These are phyloP conservation scores for Stephanodiscus triporus DNA, from an alignment of 108 stramenopile species.

Conservation along the genomic window DNA sequence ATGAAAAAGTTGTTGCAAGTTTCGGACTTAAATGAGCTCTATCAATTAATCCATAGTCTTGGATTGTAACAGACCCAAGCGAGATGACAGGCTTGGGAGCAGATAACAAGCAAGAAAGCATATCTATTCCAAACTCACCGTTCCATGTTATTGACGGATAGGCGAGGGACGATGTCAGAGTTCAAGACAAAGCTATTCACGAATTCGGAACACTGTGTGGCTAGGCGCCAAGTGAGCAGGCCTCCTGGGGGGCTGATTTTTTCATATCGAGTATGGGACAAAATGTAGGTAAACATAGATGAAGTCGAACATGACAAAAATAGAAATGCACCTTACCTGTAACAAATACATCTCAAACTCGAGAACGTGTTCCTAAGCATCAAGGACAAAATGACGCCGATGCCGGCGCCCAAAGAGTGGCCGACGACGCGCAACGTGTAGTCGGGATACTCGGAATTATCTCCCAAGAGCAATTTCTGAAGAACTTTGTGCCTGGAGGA, in stretches of 20 bases:
- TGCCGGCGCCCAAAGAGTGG: slow-evolving; percentile 93
- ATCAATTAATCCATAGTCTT: too few species aligned
- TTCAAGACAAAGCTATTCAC: slow-evolving; percentile 84
- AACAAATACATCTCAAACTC: slow-evolving; percentile 74
- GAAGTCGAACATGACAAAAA: background rate
- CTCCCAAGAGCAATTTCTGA: slow-evolving; percentile 60
- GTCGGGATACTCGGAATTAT: slow-evolving; percentile 61
- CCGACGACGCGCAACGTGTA: slow-evolving; percentile 89
- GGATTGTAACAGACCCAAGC: too few species aligned
- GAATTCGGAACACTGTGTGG: slow-evolving; percentile 66
- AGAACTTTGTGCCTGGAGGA: slow-evolving; percentile 59
- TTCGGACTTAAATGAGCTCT: too few species aligned
- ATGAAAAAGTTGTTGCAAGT: background rate
- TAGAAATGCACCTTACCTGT: slow-evolving; percentile 24
- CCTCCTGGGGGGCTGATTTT: slow-evolving; percentile 83
- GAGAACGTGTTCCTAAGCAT: slow-evolving; percentile 83
- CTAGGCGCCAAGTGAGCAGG: slow-evolving; percentile 82
- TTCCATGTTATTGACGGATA: slow-evolving; percentile 80
- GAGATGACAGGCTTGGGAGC: too few species aligned
- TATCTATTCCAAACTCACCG: slow-evolving; percentile 21
- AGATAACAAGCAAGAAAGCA: background rate
- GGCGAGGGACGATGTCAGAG: slow-evolving; percentile 88
- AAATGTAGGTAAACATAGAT: background rate
- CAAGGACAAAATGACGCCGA: slow-evolving; percentile 83
- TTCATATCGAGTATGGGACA: background rate